Percentiles rank a stretch among this genome's conserved stretches.
Conservation (phyloP, 2,329 filamentous ascomycete genomes). For the Cercospora nicotianae region DNA sequence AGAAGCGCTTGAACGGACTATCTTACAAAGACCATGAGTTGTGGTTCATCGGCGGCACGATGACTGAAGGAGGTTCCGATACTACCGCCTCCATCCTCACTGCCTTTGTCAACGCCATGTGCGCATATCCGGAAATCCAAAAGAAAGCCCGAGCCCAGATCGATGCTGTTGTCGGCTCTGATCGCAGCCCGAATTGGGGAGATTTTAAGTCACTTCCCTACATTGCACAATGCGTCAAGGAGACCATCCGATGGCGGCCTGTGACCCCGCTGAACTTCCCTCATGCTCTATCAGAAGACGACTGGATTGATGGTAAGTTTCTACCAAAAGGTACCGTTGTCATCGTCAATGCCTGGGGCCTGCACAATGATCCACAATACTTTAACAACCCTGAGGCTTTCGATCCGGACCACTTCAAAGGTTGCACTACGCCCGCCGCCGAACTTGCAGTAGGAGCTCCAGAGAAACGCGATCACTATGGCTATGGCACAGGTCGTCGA, state of each 20-base stretch:
- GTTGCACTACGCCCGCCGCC: not conserved
- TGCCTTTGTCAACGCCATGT: not conserved
- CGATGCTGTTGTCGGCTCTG: not conserved
- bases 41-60: not conserved
- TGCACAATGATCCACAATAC: not conserved
- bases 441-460: not conserved
- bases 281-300: not conserved
- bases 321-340: not conserved
- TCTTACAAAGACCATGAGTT: not conserved
- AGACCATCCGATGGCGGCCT: not conserved
- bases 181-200: not conserved
- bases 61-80: not conserved
- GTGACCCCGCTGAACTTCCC: not conserved
- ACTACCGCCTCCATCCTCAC: not conserved
- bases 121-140: not conserved
- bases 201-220: not conserved
- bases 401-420: not conserved
- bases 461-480: not conserved
- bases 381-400: not conserved
- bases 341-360: not conserved
- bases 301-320: not conserved
- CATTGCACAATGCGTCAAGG: not conserved
- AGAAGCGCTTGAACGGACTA: slow-evolving; percentile 14
- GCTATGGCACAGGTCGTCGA: not conserved
- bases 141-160: not conserved